Evolutionary conservation across 805 yeast species (phyloP).

Genomic region (Suhomyces sp.): DNA sequence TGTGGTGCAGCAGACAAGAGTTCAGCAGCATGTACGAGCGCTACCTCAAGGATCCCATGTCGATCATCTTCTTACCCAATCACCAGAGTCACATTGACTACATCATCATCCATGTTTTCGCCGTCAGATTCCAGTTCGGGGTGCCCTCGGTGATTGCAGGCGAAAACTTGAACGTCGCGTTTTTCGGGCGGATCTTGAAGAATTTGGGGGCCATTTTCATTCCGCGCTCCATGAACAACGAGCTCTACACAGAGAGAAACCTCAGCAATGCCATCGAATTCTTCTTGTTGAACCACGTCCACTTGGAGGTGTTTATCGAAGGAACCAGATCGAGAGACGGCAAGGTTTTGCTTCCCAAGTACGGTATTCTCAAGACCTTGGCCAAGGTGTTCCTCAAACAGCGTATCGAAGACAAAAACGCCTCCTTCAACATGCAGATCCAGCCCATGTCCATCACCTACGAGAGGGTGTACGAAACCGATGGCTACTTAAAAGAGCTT

Average conservation of each 20-base stretch:
- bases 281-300: conserved; percentile 44
- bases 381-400: conserved; percentile 46
- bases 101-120: conserved; percentile 52
- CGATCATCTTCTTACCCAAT: conserved; percentile 52
- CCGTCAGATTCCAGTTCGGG: conserved; percentile 52
- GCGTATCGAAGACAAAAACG: conserved; percentile 11
- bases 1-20: conserved; percentile 36
- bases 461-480: conserved; percentile 56
- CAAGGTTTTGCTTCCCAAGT: conserved; percentile 59
- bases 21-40: conserved; percentile 26
- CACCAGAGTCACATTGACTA: conserved; percentile 64
- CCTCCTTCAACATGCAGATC: conserved; percentile 32
- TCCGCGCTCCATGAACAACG: conserved; percentile 46
- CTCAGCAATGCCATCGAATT: conserved; percentile 48
- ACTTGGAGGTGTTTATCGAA: conserved; percentile 60
- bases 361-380: conserved; percentile 55
- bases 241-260: conserved; percentile 44
- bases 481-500: conserved; percentile 53
- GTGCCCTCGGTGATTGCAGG: conserved; percentile 62
- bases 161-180: conserved; percentile 59
- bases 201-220: conserved; percentile 57
- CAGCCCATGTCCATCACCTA: conserved; percentile 59
- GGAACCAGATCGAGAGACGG: conserved; percentile 69
- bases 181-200: conserved; percentile 49
- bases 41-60: conserved; percentile 40